Base-by-base conservation (phyloP, 1,284 basidiomycete genomes). In the Meripilus lineatus region DNA sequence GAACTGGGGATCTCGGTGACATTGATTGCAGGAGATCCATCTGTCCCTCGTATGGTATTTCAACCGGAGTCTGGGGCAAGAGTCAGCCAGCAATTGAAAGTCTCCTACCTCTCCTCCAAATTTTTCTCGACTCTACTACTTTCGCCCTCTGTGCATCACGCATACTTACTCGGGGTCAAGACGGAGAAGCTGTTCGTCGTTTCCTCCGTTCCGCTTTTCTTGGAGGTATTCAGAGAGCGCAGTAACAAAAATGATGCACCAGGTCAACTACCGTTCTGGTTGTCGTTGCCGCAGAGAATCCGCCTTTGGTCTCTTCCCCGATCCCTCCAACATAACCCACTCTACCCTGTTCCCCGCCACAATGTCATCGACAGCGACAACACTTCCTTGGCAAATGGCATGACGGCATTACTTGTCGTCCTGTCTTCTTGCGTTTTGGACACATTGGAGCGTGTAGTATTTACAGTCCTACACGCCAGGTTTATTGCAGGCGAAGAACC, bases 81-180 rank as follows among this genome's bases (percentile, higher is more conserved):
- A n/a, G n/a, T n/a, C n/a, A n/a, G n/a, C n/a, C n/a, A n/a, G n/a
- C n/a, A n/a, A n/a, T n/a, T n/a, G n/a, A n/a, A n/a, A 4, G 71
- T 84, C 28, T 64, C 61, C 21, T 78, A 78, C 50, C 65, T 75
- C 8, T 73, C 80, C 6, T 69, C 77, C 0, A 63, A 67, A 4
- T 66, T 81, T 49, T 86, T 79, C 60, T 70, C 69, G 2, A 63
- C 75, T 20, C 57, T 83, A 18, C 62, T 83, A 32, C 51, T 68
- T 5, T 61, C 66, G 7, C 76, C 76, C 11, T 54, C 50, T 14
- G 41, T 48, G 4, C 44, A 38, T 32, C 54, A 57, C 26, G 50
- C 51, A 32, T 40, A 54, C 15, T 38, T 54, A 13, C 30, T 56
- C 20, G 49, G 48, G 7, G 30, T 42, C 18, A 42, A 42, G 30